Evolutionary conservation across 2,329 filamentous ascomycete genomes (phyloP).

Genomic region (Didymella glomerata): DNA sequence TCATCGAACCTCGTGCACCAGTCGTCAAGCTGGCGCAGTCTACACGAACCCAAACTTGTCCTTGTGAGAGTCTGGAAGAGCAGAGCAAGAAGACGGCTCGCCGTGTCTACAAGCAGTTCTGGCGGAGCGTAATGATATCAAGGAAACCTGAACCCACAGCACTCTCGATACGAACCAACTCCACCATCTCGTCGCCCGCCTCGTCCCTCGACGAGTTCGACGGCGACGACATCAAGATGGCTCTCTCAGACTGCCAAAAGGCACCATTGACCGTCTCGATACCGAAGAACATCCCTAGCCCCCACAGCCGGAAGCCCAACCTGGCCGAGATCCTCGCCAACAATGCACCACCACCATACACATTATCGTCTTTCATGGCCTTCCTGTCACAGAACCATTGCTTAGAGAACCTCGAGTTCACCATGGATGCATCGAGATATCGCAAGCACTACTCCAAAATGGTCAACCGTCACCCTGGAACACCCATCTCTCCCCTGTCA

Average conservation of each 20-base stretch:
- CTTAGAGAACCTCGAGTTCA: slow-evolving; percentile 95
- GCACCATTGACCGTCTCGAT: slow-evolving; percentile 61
- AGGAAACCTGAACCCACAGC: slow-evolving; percentile 41
- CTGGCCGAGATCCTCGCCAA: slow-evolving; percentile 89
- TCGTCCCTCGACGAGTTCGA: slow-evolving; percentile 43
- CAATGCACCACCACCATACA: slow-evolving; percentile 86
- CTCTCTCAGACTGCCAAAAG: slow-evolving; percentile 57
- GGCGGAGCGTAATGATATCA: slow-evolving; percentile 50
- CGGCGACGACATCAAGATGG: slow-evolving; percentile 59
- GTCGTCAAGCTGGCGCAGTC: slow-evolving; percentile 52
- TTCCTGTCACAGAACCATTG: slow-evolving; percentile 98
- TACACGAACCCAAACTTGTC: slow-evolving; percentile 43
- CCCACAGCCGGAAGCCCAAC: slow-evolving; percentile 71
- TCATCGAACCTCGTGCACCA: slow-evolving; percentile 44
- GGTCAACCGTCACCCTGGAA: slow-evolving; percentile 60
- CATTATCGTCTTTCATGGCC: slow-evolving; percentile 90
- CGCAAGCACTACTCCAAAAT: slow-evolving; percentile 70
- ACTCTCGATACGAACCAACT: slow-evolving; percentile 47
- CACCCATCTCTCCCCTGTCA: slow-evolving; percentile 60
- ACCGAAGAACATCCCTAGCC: slow-evolving; percentile 53
- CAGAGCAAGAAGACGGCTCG: slow-evolving; percentile 45
- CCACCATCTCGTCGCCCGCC: slow-evolving; percentile 46
- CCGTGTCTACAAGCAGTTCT: slow-evolving; percentile 49
- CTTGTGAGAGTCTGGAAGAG: slow-evolving; percentile 46
- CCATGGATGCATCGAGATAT: slow-evolving; percentile 90